Percentiles rank a stretch among this genome's conserved stretches.
Evolutionary conservation across 176 grass and related monocot genomes (phyloP).

Genomic region (Musa beccarii): DNA sequence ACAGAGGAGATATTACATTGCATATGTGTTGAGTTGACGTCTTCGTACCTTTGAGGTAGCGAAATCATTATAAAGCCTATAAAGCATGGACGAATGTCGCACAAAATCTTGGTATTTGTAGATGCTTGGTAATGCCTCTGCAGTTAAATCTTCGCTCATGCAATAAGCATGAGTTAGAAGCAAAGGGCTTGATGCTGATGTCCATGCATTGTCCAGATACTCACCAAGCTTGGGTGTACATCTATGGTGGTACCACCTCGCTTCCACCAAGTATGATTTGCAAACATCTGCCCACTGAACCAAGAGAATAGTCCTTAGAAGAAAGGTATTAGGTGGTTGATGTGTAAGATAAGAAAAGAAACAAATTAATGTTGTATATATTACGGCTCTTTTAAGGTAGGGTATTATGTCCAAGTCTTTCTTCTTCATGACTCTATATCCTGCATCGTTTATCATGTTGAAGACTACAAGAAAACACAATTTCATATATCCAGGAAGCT

Average conservation of each 20-base stretch:
- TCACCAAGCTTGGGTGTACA: slow-evolving; percentile 20
- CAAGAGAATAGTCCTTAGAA: background rate
- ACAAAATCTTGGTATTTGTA: slow-evolving; percentile 5
- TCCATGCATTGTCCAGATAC: slow-evolving; percentile 29
- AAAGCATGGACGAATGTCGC: background rate
- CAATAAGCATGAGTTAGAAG: slow-evolving; percentile 9
- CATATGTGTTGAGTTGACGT: no score
- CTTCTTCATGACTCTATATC: slow-evolving; percentile 1
- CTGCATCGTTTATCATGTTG: background rate
- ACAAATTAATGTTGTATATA: background rate
- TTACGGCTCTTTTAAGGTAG: slow-evolving; percentile 17
- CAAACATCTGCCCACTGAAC: slow-evolving; percentile 26
- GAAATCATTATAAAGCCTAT: slow-evolving; percentile 17
- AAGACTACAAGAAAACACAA: slow-evolving; percentile 13
- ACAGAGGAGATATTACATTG: no score
- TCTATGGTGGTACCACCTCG: slow-evolving; percentile 25
- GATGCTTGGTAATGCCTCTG: slow-evolving; percentile 12
- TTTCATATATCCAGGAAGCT: slow-evolving; percentile 15
- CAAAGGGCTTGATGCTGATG: background rate
- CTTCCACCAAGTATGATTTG: slow-evolving; percentile 24
- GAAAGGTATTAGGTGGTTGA: background rate
- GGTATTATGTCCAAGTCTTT: slow-evolving; percentile 9
- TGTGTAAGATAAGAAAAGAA: background rate
- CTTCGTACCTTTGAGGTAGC: slow-evolving; percentile 4
- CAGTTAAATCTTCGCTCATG: background rate